Base-by-base conservation (phyloP, 2,329 filamentous ascomycete genomes). In the Bimuria novae-zelandiae region DNA sequence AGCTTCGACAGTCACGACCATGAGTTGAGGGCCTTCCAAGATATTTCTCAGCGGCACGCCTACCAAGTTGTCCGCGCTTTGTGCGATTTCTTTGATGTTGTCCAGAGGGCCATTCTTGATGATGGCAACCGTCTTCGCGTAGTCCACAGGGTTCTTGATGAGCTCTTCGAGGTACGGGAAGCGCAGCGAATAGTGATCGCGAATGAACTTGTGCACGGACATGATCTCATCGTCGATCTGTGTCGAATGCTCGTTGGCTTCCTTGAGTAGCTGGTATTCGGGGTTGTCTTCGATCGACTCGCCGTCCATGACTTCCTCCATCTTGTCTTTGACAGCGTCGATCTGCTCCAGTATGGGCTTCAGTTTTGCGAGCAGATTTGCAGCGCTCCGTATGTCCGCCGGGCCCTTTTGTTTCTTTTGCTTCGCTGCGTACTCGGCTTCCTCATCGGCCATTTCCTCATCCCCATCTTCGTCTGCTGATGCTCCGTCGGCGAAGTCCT, bases 1-100 rank as follows among this genome's bases (percentile, higher is more conserved):
- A 25, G 92, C 93, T 77, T 97, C 94, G 10, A 97, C 89, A 0
- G 91, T 93, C 46, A 99, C 92, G 56, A 95, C 90, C 92, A 99
- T 97, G 65, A 97, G 79, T 0, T 90, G 90, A 1, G 94, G 91
- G 0, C 91, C 90, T 70, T 96, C 91, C 12, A 99, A 80, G 1
- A 97, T 87, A 1, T 87, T 85, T 67, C 88, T 89, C 33, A 99
- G 82, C 0, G 90, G 85, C 51, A 84, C 82, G 14, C 88, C 86
- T 5, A 96, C 80, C 8, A 89, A 80, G 67, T 97, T 97, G 55
- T 95, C 84, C 7, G 86, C 84, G 3, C 88, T 90, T 14, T 84
- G 83, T 54, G 92, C 87, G 41, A 96, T 81, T 2, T 82, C 79
- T 73, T 92, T 93, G 77, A 97, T 93, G 64, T 87, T 89, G 67